Evolutionary conservation across 352 stramenopile species (phyloP), one percentile per base, ranked within the genome.

Genomic region (Pythium dissimile): DNA sequence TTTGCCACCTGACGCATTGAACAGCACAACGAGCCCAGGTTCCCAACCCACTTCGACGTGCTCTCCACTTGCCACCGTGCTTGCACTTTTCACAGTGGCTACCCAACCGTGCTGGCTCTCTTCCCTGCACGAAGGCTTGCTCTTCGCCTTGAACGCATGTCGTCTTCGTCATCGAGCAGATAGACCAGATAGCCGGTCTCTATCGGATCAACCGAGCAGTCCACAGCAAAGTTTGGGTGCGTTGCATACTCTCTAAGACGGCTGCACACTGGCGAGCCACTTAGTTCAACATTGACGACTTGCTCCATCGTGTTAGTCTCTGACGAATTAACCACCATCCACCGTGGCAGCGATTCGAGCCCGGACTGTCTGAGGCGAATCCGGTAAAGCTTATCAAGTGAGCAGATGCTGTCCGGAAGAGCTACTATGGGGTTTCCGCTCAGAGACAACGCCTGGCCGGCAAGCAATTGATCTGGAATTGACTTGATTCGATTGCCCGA

Each of bases 401-500:
- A n/a, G 13, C 56, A 46, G 28, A 64, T 51, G 7, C 18, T 39
- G 5, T n/a, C 18, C 0, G 56, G 56, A 2, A 64, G 30, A 13
- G 32, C n/a, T 34, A 9, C 3, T 6, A 64, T 2, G 5, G 55
- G 55, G 20, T 63, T 63, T 0, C 44, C 55, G 15, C 23, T 50
- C 3, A 63, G 34, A 2, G 21, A 43, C 3, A 64, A 64, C 1
- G 46, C 35, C 16, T 64, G 46, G 10, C 51, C 30, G 1, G 4
- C 10, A 0, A 64, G 30, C 2, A 64, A 23, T 6, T 13, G 15
- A 20, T 64, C 56, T 0, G 46, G 37, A 23, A 64, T 57, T 5
- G 30, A 34, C 7, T 12, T n/a, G 37, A 64, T 64, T 7, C 30
- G 18, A n/a, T 64, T 57, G 11, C 21, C 30, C 10, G 21, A 34